phyloP scores from a whole-genome alignment of 306 rosid genomes.

The Adenanthera pavonina region DNA sequence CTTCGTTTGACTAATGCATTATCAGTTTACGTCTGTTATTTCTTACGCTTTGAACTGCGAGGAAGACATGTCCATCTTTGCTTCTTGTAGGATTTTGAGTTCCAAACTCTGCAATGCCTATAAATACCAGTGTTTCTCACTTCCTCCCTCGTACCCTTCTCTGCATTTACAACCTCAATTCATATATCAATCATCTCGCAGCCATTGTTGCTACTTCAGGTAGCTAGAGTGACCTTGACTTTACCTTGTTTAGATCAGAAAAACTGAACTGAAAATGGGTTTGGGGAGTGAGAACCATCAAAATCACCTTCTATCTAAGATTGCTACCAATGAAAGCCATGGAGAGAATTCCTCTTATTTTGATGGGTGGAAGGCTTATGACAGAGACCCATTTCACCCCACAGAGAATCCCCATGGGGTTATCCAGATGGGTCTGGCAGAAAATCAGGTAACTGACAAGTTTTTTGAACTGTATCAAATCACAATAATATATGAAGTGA shows the following conservation, averaged over 20 bases:
- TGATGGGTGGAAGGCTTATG: slow-evolving; percentile 92
- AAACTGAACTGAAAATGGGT: slow-evolving; percentile 33
- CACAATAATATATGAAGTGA: not conserved
- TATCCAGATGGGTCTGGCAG: slow-evolving; percentile 96
- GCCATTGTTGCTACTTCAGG: slow-evolving; percentile 17
- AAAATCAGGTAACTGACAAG: slow-evolving; percentile 65
- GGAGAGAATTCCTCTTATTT: slow-evolving; percentile 86
- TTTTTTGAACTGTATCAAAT: not conserved
- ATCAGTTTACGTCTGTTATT: not conserved
- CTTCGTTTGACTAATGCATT: slow-evolving; percentile 42
- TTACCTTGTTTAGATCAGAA: not conserved
- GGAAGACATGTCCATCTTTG: slow-evolving; percentile 34
- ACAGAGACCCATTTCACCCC: slow-evolving; percentile 74
- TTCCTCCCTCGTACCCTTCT: not conserved
- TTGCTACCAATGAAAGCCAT: slow-evolving; percentile 75
- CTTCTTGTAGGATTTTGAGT: not conserved
- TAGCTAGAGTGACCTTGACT: not conserved
- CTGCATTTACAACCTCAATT: not conserved
- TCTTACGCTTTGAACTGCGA: slow-evolving; percentile 35
- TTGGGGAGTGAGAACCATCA: slow-evolving; percentile 35
- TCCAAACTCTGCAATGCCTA: slow-evolving; percentile 11
- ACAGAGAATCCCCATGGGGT: slow-evolving; percentile 71
- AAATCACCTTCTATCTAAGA: slow-evolving; percentile 59
- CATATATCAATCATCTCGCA: not conserved
- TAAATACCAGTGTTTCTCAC: slow-evolving; percentile 29